phyloP scores from a whole-genome alignment of 352 stramenopile genomes.

The Phytophthora foliorum region DNA sequence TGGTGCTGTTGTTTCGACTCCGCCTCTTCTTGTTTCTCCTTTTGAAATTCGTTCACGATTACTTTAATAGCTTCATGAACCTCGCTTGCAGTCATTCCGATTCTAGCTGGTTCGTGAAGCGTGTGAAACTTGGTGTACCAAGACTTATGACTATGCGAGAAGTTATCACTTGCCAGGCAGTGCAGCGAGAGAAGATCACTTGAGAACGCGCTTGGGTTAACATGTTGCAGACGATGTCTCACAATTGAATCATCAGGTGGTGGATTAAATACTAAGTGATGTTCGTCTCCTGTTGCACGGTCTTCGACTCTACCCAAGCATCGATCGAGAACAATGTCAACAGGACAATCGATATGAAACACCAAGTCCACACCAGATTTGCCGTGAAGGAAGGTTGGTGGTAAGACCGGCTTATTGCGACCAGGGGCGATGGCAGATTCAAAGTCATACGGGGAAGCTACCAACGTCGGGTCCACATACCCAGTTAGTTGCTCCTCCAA shows the following conservation, averaged over 20 bases:
- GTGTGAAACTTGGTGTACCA: slow-evolving; percentile 70
- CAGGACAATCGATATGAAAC: slow-evolving; percentile 65
- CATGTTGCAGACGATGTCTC: slow-evolving; percentile 63
- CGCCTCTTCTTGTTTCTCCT: slow-evolving; percentile 23
- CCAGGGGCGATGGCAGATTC: slow-evolving; percentile 64
- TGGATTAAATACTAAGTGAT: slow-evolving; percentile 63
- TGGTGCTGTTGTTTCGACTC: slow-evolving; percentile 33
- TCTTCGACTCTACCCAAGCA: slow-evolving; percentile 75
- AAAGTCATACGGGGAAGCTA: slow-evolving; percentile 62
- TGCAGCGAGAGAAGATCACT: slow-evolving; percentile 71
- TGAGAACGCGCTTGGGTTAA: slow-evolving; percentile 50
- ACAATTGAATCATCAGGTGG: slow-evolving; percentile 57
- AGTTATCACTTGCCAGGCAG: slow-evolving; percentile 41
- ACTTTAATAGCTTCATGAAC: slow-evolving; percentile 44
- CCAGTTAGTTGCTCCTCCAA: slow-evolving; percentile 70
- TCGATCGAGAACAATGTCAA: slow-evolving; percentile 51
- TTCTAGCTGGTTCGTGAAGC: slow-evolving; percentile 37
- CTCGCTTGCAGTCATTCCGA: slow-evolving; percentile 36
- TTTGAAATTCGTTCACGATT: slow-evolving; percentile 43
- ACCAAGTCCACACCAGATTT: slow-evolving; percentile 82
- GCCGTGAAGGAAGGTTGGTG: slow-evolving; percentile 59
- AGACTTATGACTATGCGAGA: slow-evolving; percentile 34
- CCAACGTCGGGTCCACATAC: slow-evolving; percentile 53
- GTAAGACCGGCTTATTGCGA: slow-evolving; percentile 41
- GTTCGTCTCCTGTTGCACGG: slow-evolving; percentile 42